Evolutionary conservation across 2,329 filamentous ascomycete genomes (phyloP).

Genomic region (Fusarium napiforme): DNA sequence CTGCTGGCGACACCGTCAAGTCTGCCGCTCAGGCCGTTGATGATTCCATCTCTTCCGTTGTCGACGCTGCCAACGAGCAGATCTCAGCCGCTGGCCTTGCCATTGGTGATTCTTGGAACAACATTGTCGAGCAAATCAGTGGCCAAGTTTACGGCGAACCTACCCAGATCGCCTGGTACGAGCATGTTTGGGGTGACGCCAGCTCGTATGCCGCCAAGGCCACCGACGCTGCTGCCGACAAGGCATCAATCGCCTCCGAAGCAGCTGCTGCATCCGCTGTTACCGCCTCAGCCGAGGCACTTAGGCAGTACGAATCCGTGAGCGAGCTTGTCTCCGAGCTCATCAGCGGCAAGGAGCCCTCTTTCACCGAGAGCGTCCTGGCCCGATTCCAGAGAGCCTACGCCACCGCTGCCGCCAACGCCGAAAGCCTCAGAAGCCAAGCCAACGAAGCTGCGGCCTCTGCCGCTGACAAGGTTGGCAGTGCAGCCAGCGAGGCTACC

Average conservation of each 20-base stretch:
- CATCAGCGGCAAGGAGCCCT: slow-evolving; percentile 79
- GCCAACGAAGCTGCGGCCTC: slow-evolving; percentile 49
- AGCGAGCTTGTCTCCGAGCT: slow-evolving; percentile 81
- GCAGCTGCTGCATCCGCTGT: slow-evolving; percentile 65
- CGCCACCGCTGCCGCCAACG: slow-evolving; percentile 70
- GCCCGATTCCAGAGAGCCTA: slow-evolving; percentile 77
- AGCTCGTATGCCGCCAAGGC: slow-evolving; percentile 70
- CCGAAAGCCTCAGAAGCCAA: slow-evolving; percentile 55
- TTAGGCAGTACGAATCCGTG: slow-evolving; percentile 75
- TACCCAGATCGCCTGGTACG: slow-evolving; percentile 67
- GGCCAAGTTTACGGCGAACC: slow-evolving; percentile 76
- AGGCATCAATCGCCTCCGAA: slow-evolving; percentile 51
- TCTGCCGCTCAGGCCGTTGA: slow-evolving; percentile 54
- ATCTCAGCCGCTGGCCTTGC: slow-evolving; percentile 51
- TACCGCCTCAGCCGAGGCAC: slow-evolving; percentile 69
- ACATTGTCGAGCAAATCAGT: slow-evolving; percentile 70
- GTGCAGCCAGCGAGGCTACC: slow-evolving; percentile 54
- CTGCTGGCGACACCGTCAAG: slow-evolving; percentile 57
- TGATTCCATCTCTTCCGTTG: slow-evolving; percentile 53
- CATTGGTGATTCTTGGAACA: slow-evolving; percentile 55
- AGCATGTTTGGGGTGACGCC: slow-evolving; percentile 58
- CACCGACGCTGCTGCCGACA: slow-evolving; percentile 56
- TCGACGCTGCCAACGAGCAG: slow-evolving; percentile 58
- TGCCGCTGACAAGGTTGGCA: slow-evolving; percentile 50
- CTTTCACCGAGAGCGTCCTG: slow-evolving; percentile 84